Conservation (phyloP, 225 moss, liverwort and hornwort genomes). For the Pleurozium schreberi region DNA sequence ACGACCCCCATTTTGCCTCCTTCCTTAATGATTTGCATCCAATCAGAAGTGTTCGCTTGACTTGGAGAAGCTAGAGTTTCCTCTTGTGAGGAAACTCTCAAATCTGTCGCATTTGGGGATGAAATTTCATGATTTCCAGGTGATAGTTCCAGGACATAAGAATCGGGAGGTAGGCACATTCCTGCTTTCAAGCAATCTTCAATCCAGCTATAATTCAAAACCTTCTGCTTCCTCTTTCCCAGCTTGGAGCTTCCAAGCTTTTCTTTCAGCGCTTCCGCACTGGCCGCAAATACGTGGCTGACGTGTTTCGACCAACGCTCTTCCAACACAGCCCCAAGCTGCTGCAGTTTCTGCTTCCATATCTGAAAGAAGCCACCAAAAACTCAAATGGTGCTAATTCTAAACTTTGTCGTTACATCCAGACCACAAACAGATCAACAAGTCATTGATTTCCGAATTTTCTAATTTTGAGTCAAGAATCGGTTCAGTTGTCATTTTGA, state of each 20-base stretch:
- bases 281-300: constrained; percentile 61
- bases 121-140: background rate
- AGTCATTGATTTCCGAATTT: background rate
- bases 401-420: background rate
- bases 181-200: constrained; percentile 88
- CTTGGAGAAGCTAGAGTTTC: background rate
- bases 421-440: background rate
- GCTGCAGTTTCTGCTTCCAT: constrained; percentile 81
- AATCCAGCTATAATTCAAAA: constrained; percentile 65
- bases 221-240: constrained; percentile 39
- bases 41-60: constrained; percentile 27
- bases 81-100: background rate
- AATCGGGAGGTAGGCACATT: constrained; percentile 22
- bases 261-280: constrained; percentile 29
- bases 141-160: constrained; percentile 23
- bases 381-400: background rate
- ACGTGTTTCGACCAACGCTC: constrained; percentile 54
- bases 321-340: constrained; percentile 55
- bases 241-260: constrained; percentile 37
- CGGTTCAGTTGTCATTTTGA: background rate
- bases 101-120: background rate
- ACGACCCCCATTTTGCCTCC: constrained; percentile 53
- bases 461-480: background rate
- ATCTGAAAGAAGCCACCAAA: constrained; percentile 27
- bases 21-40: constrained; percentile 63